These are phyloP conservation scores for Leavenworthia alabamica DNA, from an alignment of 345 rosid species.

Conservation along the genomic window DNA sequence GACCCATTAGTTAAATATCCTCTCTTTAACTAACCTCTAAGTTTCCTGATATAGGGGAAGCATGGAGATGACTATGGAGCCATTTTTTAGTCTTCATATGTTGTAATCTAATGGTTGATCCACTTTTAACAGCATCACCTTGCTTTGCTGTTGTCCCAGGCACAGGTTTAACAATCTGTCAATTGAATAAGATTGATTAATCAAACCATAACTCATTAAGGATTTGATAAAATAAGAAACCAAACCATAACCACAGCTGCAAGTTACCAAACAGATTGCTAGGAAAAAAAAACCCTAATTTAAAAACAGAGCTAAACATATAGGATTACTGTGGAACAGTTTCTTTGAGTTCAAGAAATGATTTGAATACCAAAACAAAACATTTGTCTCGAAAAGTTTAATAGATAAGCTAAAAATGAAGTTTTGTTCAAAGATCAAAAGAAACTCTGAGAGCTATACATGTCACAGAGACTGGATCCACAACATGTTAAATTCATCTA, in stretches of 20 bases:
- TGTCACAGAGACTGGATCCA: too few species aligned
- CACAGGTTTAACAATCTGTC: slow-evolving; percentile 71
- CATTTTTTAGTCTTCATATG: slow-evolving; percentile 94
- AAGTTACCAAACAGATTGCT: background rate
- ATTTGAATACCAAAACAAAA: background rate
- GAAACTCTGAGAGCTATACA: too few species aligned
- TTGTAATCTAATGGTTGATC: slow-evolving; percentile 71
- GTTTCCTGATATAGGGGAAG: slow-evolving; percentile 94
- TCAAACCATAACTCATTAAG: background rate
- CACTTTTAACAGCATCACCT: slow-evolving; percentile 64
- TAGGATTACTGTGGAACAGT: background rate
- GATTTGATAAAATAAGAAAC: background rate
- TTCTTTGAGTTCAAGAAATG: background rate
- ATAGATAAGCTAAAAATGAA: background rate
- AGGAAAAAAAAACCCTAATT: too few species aligned
- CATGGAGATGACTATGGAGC: slow-evolving; percentile 93
- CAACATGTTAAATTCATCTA: too few species aligned
- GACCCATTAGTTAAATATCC: background rate
- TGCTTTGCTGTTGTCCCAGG: slow-evolving; percentile 56
- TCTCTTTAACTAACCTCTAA: slow-evolving; percentile 56
- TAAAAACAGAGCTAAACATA: background rate
- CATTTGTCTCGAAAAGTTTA: background rate
- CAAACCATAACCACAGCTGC: background rate
- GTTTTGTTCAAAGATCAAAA: background rate
- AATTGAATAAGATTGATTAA: background rate